These are phyloP conservation scores for Thuja plicata DNA, from an alignment of 83 land plant genomes.

Conservation along the genomic window DNA sequence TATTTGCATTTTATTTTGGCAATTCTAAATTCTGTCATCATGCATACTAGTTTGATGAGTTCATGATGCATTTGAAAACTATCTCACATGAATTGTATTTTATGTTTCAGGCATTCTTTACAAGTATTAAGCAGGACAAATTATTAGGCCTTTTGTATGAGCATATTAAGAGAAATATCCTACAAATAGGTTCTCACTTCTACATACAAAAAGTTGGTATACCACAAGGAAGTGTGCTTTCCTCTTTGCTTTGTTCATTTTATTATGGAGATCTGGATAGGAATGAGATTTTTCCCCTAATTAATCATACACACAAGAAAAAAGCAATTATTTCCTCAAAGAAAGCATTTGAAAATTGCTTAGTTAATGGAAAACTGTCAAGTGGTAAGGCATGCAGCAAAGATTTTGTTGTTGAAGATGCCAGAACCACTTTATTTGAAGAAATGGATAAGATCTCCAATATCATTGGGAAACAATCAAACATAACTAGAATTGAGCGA, in stretches of 20 bases:
- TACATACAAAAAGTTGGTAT: slow-evolving; percentile 83
- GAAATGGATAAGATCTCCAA: neutral
- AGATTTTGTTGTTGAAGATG: neutral
- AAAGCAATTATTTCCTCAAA: neutral
- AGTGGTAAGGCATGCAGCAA: neutral
- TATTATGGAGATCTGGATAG: slow-evolving; percentile 89
- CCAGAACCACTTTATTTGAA: neutral
- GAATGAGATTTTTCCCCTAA: slow-evolving; percentile 51
- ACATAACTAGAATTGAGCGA: neutral
- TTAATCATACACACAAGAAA: slow-evolving; percentile 14
- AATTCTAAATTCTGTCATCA: neutral
- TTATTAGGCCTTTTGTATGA: slow-evolving; percentile 46
- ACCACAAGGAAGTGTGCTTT: slow-evolving; percentile 89
- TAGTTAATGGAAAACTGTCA: neutral
- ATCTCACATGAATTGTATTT: neutral
- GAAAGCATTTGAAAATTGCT: neutral
- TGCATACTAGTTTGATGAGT: neutral
- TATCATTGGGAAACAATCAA: neutral
- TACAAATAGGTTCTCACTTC: slow-evolving; percentile 57
- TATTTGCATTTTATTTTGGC: neutral
- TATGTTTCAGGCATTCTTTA: slow-evolving; percentile 46
- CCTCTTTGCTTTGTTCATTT: slow-evolving; percentile 87
- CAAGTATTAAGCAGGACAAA: slow-evolving; percentile 25
- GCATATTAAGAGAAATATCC: slow-evolving; percentile 74
- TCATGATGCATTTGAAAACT: neutral